Conservation (phyloP, 192 early-diverging fungal genomes). For the Mortierella hygrophila region DNA sequence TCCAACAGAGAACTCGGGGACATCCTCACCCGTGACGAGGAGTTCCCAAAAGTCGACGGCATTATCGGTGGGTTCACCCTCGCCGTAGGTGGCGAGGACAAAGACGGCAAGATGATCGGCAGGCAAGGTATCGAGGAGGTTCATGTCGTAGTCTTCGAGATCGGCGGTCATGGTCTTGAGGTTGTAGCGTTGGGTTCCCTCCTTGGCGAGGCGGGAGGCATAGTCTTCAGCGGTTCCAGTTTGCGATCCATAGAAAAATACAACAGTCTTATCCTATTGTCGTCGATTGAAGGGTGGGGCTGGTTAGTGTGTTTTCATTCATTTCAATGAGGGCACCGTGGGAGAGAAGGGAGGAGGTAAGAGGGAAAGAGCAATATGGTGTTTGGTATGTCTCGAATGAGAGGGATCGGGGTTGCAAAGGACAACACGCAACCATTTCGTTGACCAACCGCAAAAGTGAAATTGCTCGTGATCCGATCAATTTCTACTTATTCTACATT, state of each 20-base stretch:
- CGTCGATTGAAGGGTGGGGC: not conserved
- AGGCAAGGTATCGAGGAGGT: conserved; percentile 79
- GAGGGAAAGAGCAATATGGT: not conserved
- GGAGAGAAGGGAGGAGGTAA: not conserved
- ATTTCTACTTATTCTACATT: not conserved
- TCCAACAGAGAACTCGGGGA: conserved; percentile 74
- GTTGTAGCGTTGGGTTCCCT: conserved; percentile 78
- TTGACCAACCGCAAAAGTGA: conserved; percentile 5
- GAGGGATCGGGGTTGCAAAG: conserved; percentile 7
- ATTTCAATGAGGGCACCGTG: not conserved
- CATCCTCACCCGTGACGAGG: conserved; percentile 79
- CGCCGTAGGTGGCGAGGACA: conserved; percentile 97
- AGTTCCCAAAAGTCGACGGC: conserved; percentile 92
- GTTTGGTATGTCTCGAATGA: not conserved
- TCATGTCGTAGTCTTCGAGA: conserved; percentile 93
- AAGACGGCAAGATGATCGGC: conserved; percentile 84
- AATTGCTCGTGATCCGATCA: conserved; percentile 9
- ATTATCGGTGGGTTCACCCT: conserved; percentile 99
- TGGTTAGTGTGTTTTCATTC: not conserved
- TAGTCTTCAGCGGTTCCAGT: conserved; percentile 99
- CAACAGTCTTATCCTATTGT: conserved; percentile 77
- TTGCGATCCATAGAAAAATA: conserved; percentile 97
- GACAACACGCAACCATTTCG: conserved; percentile 4
- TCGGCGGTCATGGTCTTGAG: conserved; percentile 87
- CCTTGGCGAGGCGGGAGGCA: conserved; percentile 91